Conservation (phyloP, 176 grass and related monocot species). For the Oryza meridionalis region DNA sequence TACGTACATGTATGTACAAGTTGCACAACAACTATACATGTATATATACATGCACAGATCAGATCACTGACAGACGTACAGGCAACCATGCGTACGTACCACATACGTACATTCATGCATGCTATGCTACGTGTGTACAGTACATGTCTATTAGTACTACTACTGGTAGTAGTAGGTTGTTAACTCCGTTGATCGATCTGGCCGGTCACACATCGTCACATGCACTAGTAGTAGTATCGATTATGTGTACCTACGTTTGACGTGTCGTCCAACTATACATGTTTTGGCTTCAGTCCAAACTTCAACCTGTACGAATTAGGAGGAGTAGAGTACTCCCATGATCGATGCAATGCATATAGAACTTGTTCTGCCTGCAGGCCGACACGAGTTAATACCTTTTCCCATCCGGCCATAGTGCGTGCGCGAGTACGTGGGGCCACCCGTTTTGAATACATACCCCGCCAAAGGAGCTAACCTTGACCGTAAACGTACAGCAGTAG, state of each 20-base stretch:
- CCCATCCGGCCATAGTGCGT: conserved; percentile 25
- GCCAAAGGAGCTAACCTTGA: not conserved
- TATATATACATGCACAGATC: not conserved
- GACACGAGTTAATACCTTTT: conserved; percentile 50
- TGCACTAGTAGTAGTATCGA: not conserved
- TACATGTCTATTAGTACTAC: no score
- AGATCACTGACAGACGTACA: not conserved
- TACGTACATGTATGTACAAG: not conserved
- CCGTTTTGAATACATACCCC: conserved; percentile 49
- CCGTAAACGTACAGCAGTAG: not conserved
- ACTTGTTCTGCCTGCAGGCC: conserved; percentile 26
- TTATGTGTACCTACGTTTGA: not conserved
- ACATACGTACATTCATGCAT: not conserved
- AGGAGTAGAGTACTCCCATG: no score
- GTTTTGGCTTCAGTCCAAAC: no score
- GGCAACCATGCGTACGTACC: not conserved
- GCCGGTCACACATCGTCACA: not conserved
- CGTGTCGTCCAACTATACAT: not conserved
- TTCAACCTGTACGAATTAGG: not conserved
- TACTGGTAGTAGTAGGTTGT: no score
- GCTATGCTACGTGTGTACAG: not conserved
- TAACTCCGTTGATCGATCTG: not conserved
- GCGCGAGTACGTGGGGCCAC: conserved; percentile 11
- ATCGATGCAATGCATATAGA: not conserved
- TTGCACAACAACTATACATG: not conserved